Conservation (phyloP, 441 rosid species). For the Lepidium campestre region DNA sequence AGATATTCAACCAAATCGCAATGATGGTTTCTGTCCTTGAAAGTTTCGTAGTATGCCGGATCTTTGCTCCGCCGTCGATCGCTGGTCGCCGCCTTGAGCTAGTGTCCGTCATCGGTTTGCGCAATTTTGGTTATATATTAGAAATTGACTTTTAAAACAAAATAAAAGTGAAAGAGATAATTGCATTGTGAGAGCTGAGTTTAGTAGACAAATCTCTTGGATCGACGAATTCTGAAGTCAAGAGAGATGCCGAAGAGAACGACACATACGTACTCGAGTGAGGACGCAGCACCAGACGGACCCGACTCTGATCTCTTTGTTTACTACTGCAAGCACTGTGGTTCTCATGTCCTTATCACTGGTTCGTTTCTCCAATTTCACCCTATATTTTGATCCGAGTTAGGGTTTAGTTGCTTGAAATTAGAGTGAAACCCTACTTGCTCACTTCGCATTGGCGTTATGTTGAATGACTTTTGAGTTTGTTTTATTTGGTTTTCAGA, state of each 20-base stretch:
- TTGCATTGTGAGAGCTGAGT: neutral
- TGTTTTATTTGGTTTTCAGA: neutral
- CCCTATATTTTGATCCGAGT: neutral
- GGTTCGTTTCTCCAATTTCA: constrained; percentile 38
- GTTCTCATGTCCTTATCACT: constrained; percentile 93
- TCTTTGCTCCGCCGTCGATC: neutral
- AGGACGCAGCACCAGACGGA: constrained; percentile 95
- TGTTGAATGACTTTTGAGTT: constrained; percentile 2
- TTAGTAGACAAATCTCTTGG: neutral
- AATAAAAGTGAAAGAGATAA: neutral
- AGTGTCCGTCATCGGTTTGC: neutral
- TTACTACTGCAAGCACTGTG: constrained; percentile 95
- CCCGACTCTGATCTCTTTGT: constrained; percentile 97
- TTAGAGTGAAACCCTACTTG: neutral
- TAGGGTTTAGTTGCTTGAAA: neutral
- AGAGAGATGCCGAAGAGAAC: constrained; percentile 92
- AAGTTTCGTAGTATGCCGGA: neutral
- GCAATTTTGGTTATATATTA: neutral
- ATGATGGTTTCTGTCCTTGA: neutral
- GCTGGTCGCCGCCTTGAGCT: neutral
- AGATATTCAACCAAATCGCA: neutral
- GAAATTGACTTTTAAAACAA: neutral
- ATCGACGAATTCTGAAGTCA: neutral
- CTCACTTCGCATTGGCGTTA: neutral
- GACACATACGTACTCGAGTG: constrained; percentile 98